phyloP scores from a whole-genome alignment of 768 basidiomycete species.

The Tubosaeta sp. region DNA sequence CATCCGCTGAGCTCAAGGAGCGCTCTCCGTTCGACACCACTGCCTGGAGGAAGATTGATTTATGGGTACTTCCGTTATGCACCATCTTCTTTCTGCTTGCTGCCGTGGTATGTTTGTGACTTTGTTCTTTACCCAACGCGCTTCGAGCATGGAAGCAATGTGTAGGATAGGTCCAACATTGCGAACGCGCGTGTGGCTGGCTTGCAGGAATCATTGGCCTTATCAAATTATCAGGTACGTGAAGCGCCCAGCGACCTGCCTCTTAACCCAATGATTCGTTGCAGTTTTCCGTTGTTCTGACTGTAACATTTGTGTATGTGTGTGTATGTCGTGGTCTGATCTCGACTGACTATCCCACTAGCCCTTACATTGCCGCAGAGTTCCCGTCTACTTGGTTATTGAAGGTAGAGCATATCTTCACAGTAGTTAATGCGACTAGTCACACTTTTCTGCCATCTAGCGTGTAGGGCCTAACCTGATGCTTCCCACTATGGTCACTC shows the following conservation, averaged over 20 bases:
- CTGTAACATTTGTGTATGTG: slow-evolving; percentile 26
- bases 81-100: slow-evolving; percentile 47
- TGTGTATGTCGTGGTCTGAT: neutral
- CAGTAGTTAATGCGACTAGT: neutral
- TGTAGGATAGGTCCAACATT: slow-evolving; percentile 42
- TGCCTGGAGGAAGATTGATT: slow-evolving; percentile 50
- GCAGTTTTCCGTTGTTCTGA: slow-evolving; percentile 34
- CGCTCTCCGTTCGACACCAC: slow-evolving; percentile 27
- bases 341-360: slow-evolving; percentile 1
- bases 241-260: neutral
- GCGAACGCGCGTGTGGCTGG: slow-evolving; percentile 61
- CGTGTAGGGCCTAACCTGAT: slow-evolving; percentile 49
- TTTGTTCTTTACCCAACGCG: neutral
- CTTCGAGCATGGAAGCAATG: neutral
- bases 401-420: slow-evolving; percentile 31
- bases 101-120: slow-evolving; percentile 40
- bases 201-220: slow-evolving; percentile 45
- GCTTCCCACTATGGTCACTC: slow-evolving; percentile 55
- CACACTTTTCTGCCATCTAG: slow-evolving; percentile 12
- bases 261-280: neutral
- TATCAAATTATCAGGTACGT: slow-evolving; percentile 27
- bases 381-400: slow-evolving; percentile 58
- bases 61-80: slow-evolving; percentile 44
- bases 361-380: slow-evolving; percentile 52
- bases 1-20: slow-evolving; percentile 1